phyloP scores from a whole-genome alignment of 2,329 filamentous ascomycete genomes.

The Alternaria atra region DNA sequence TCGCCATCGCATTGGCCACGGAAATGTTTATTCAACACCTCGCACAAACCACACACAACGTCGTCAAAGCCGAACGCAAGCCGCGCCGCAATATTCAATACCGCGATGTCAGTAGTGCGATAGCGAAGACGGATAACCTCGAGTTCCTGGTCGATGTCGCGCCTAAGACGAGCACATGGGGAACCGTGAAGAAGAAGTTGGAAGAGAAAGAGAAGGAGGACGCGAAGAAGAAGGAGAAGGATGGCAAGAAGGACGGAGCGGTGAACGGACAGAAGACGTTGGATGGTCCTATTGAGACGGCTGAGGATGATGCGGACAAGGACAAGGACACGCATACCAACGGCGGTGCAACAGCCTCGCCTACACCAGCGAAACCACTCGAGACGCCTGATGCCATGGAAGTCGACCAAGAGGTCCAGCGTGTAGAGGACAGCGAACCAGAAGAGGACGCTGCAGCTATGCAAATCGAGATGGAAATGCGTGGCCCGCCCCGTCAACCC shows the following conservation, averaged over 20 bases:
- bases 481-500: constrained; percentile 32
- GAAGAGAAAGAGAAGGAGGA: constrained; percentile 49
- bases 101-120: constrained; percentile 87
- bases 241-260: constrained; percentile 1
- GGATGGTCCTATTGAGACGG: constrained; percentile 6
- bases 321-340: constrained; percentile 1
- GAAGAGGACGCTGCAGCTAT: constrained; percentile 46
- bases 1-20: constrained; percentile 90
- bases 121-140: constrained; percentile 88
- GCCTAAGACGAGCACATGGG: constrained; percentile 83
- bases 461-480: constrained; percentile 54
- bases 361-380: constrained; percentile 1
- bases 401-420: constrained; percentile 15
- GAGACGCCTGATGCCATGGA: constrained; percentile 22
- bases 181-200: constrained; percentile 74
- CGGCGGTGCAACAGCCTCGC: not conserved
- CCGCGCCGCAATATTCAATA: constrained; percentile 95
- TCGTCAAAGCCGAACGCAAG: constrained; percentile 90
- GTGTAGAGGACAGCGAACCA: constrained; percentile 33
- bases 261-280: constrained; percentile 3
- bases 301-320: not conserved
- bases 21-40: constrained; percentile 97
- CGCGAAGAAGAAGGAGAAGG: constrained; percentile 15
- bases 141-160: constrained; percentile 94
- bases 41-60: constrained; percentile 82